Base-by-base conservation (phyloP, 192 early-diverging fungal species). In the Backusella mclennaniae region DNA sequence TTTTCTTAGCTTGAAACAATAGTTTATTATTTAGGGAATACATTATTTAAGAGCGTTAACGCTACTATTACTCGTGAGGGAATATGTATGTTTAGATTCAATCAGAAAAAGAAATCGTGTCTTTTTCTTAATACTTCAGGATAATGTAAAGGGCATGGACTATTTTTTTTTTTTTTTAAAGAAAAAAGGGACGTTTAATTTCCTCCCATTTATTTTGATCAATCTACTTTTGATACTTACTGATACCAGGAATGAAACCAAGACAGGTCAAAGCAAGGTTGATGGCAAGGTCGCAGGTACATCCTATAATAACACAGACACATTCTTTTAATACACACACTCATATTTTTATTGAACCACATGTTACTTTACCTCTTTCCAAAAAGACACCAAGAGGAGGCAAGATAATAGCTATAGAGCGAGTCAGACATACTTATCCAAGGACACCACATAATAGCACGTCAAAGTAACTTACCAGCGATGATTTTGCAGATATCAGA, bases 251-350 rank as follows among this genome's bases (percentile, higher is more conserved):
- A 31, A 93, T 49, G 63, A 75, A 89, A 21, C 90, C 90, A n/a
- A 93, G 83, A 73, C 92, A 79, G 0, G 91, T 92, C 72, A 93
- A 83, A 29, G 73, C 74, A 67, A 93, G 83, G 84, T 93, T 92
- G 66, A 93, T 90, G 23, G 89, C 41, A 6, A 92, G 75, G 66
- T 92, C 89, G 6, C 71, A 78, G 26, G 56, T 42, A 76, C 83
- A 87, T 15, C 89, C 90, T n/a, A 68, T n/a, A 35, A 17, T 17
- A 68, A 17, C 19, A 67, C 26, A 5, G 3, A 8, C 36, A 39
- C 38, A 39, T 19, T 3, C 14, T n/a, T 19, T 68, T n/a, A 35
- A 35, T 68, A 68, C 15, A 68, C 29, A 67, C 29, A 19, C 29
- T 31, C 42, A 6, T 19, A 1, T 17, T 39, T 29, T 44, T 26